Percentiles rank a stretch among this genome's conserved stretches.
phyloP scores from a whole-genome alignment of 305 asterid species.

The Fraxinus floribunda region DNA sequence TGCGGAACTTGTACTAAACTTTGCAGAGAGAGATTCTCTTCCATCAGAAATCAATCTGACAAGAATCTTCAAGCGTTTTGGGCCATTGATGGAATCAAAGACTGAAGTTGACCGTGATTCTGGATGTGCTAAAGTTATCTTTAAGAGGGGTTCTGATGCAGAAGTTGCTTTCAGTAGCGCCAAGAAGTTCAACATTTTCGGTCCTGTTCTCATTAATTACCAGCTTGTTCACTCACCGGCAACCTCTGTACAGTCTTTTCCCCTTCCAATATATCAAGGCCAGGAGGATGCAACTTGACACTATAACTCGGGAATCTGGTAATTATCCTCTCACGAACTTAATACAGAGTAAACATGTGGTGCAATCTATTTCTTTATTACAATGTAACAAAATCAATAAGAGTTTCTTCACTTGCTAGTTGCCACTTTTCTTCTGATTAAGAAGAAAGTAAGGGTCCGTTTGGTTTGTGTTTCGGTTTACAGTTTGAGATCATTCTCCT shows the following conservation, averaged over 20 bases:
- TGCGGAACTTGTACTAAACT: constrained; percentile 76
- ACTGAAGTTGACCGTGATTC: constrained; percentile 72
- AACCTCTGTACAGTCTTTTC: constrained; percentile 52
- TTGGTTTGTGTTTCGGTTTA: too few species aligned
- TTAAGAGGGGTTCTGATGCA: constrained; percentile 88
- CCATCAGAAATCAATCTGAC: constrained; percentile 79
- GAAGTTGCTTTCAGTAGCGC: constrained; percentile 86
- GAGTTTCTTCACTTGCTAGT: background rate
- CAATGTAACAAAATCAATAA: background rate
- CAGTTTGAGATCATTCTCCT: too few species aligned
- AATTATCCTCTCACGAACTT: constrained; percentile 29
- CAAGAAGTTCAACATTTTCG: constrained; percentile 68
- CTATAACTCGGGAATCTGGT: constrained; percentile 39
- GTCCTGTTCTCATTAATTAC: constrained; percentile 65
- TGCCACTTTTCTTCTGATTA: background rate
- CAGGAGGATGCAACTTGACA: constrained; percentile 44
- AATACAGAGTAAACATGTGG: background rate
- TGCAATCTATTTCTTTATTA: background rate
- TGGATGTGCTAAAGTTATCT: constrained; percentile 76
- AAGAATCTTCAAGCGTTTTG: constrained; percentile 88
- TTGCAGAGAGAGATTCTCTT: constrained; percentile 51
- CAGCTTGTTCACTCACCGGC: constrained; percentile 75
- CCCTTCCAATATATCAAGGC: constrained; percentile 37
- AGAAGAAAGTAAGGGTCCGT: background rate
- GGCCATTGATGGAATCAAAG: constrained; percentile 85